Percentiles rank a stretch among this genome's conserved stretches.
Conservation (phyloP, 768 basidiomycete genomes). For the Multifurca ochricompacta region DNA sequence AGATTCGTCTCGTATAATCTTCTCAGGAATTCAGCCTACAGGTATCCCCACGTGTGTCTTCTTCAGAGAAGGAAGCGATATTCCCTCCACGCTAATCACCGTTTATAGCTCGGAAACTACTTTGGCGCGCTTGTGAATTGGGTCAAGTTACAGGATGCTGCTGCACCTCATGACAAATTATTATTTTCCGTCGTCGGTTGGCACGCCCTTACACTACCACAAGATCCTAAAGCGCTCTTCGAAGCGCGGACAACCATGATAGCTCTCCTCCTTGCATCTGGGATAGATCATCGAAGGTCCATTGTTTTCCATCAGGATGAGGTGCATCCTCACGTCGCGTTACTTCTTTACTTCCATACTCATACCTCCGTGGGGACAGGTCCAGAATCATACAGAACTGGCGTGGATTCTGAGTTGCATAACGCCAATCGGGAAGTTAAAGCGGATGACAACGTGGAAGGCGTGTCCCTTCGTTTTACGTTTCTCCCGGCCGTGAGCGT, state of each 20-base stretch:
- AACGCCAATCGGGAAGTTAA: conserved; percentile 72
- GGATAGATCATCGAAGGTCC: conserved; percentile 68
- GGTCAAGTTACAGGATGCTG: conserved; percentile 68
- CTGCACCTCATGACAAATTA: conserved; percentile 50
- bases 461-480: conserved; percentile 34
- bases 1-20: conserved; percentile 39
- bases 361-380: conserved; percentile 41
- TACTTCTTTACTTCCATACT: background rate
- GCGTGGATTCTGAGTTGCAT: conserved; percentile 87
- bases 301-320: conserved; percentile 86
- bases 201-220: conserved; percentile 90
- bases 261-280: conserved; percentile 76
- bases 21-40: conserved; percentile 93
- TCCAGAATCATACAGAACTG: conserved; percentile 75
- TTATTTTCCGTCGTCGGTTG: conserved; percentile 88
- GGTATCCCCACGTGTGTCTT: conserved; percentile 70
- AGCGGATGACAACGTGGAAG: conserved; percentile 97
- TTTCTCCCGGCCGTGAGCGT: background rate
- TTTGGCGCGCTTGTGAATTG: conserved; percentile 87
- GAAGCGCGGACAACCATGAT: conserved; percentile 67
- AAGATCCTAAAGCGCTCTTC: conserved; percentile 59
- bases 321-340: conserved; percentile 31
- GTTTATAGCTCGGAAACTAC: conserved; percentile 81
- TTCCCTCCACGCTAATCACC: background rate
- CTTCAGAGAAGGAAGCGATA: background rate